Base-by-base conservation (phyloP, 306 rosid genomes). In the Cucumis cinereus region DNA sequence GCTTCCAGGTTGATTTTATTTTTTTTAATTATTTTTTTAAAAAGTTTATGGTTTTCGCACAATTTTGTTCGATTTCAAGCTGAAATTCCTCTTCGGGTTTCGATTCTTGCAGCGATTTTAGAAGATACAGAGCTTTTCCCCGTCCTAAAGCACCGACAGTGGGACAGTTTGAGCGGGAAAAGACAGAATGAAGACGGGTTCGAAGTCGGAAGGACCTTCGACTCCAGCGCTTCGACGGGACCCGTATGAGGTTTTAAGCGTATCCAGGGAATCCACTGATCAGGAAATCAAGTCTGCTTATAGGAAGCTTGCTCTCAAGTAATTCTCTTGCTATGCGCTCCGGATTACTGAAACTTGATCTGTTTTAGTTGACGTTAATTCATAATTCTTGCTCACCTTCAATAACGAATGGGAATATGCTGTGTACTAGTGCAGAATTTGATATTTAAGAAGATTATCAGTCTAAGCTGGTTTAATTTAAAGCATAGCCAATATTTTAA, bases 231-330 rank as follows among this genome's bases (percentile, higher is more conserved):
- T 55, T 81, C 88, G 98, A 69, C 90, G 96, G 52, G 99, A 95
- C 82, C 99, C 99, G 8, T 95, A 95, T n/a, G 97, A 92, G 85
- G 97, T 95, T 1, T 85, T 95, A 76, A 73, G 80, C 22, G 89
- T 95, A 36, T 79, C 96, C 23, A 86, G 87, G 62, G 99, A 92
- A 24, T 88, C 96, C 20, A 79, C 85, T 72, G 99, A 95, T 58
- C 98, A 92, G 78, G 99, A 95, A 77, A 92, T 95, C 23, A 95
- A 95, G 90, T 83, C 96, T 38, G 97, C 99, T 54, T 92, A 92
- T 74, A 85, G 97, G 83, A 92, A 88, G 81, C 99, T 95, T 53
- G 99, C 99, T 82, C 97, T 95, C 83, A 95, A 90, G 99, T 95
- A 73, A 60, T 86, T 83, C 67, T 73, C 30, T n/a, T 62, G 72